Conservation (phyloP, 1,284 basidiomycete species). For the Austroboletus niveus region DNA sequence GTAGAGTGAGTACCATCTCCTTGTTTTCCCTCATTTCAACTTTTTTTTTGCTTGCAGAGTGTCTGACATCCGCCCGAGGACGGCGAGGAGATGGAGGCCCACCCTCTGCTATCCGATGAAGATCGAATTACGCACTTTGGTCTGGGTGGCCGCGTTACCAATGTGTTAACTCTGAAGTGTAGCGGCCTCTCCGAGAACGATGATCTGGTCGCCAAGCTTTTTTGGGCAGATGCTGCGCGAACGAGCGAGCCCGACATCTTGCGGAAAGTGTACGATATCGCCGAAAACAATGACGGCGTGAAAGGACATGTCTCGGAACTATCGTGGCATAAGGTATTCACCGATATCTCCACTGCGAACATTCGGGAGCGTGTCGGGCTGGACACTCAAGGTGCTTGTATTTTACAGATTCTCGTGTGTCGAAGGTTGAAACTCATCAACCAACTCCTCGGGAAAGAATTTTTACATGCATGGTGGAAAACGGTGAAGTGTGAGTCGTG, state of each 20-base stretch:
- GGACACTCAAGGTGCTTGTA: background rate
- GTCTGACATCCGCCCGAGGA: no score
- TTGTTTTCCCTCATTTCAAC: no score
- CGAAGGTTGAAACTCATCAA: constrained; percentile 7
- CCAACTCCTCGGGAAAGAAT: constrained; percentile 2
- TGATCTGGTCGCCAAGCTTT: no score
- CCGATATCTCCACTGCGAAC: background rate
- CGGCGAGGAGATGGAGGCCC: no score
- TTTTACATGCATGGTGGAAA: constrained; percentile 7
- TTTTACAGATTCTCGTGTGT: constrained; percentile 4
- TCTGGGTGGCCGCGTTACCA: no score
- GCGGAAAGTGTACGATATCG: constrained; percentile 8
- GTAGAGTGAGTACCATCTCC: no score
- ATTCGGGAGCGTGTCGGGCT: background rate
- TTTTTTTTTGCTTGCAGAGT: no score
- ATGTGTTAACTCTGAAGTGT: no score
- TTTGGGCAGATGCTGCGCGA: no score
- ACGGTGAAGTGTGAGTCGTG: constrained; percentile 2
- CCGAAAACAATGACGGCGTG: constrained; percentile 2
- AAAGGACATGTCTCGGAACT: constrained; percentile 18
- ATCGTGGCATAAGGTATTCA: constrained; percentile 7
- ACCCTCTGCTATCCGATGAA: no score
- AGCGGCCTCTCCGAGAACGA: no score
- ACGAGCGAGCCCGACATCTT: constrained; percentile 17
- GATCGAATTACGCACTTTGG: no score